A percentile compares a stretch with the other conserved stretches of the same genome.
Evolutionary conservation across 495 filamentous ascomycete genomes (phyloP).

Genomic region (Bombardia bombarda): DNA sequence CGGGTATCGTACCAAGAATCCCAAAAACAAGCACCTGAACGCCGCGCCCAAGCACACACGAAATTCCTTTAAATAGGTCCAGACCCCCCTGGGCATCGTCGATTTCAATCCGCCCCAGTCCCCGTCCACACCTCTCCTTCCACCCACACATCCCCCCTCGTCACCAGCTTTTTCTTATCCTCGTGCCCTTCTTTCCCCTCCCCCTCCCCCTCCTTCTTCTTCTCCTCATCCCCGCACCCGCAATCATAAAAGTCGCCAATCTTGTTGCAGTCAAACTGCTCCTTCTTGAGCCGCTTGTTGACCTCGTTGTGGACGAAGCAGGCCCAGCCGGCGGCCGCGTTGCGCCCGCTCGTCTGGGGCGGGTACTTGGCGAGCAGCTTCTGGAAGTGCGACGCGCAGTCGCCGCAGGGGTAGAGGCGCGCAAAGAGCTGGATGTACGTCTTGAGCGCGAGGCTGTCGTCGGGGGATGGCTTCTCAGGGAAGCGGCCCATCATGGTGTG

Average conservation of each 20-base stretch:
- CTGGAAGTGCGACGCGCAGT: conserved; percentile 89
- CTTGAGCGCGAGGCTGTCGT: conserved; percentile 76
- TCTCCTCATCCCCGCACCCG: conserved; percentile 76
- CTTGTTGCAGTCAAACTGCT: conserved; percentile 76
- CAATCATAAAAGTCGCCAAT: conserved; percentile 95
- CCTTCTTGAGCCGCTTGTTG: conserved; percentile 77
- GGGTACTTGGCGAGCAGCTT: conserved; percentile 72
- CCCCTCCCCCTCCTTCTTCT: conserved; percentile 20
- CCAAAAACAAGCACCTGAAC: no score
- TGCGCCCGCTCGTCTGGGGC: conserved; percentile 81
- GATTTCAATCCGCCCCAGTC: no score
- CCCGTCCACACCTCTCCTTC: conserved; percentile 24
- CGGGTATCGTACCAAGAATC: no score
- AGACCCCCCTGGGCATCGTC: no score
- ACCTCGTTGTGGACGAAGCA: conserved; percentile 94
- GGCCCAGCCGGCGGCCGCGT: conserved; percentile 80
- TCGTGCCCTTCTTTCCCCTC: no score
- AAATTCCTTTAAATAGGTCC: no score
- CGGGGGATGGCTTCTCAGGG: conserved; percentile 72
- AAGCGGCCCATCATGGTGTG: conserved; percentile 95
- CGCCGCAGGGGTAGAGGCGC: conserved; percentile 88
- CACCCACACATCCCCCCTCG: conserved; percentile 19
- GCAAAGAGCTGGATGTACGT: conserved; percentile 87
- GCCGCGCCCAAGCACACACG: no score
- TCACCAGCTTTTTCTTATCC: conserved; percentile 3